A percentile compares a stretch with the other conserved stretches of the same genome.
Conservation (phyloP, 768 basidiomycete genomes). For the Coprinellus aureogranulatus region DNA sequence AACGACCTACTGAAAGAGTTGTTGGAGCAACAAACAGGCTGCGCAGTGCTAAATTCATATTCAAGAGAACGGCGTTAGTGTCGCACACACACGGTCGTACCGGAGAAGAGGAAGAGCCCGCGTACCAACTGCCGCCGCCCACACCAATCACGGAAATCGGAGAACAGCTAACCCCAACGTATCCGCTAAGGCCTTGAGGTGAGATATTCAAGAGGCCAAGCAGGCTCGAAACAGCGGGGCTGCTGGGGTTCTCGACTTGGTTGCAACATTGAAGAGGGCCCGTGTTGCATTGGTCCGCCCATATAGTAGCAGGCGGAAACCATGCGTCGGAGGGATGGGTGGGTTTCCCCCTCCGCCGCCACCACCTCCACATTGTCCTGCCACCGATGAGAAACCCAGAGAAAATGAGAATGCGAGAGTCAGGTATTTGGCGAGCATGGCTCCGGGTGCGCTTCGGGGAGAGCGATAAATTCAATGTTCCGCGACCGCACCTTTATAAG, state of each 20-base stretch:
- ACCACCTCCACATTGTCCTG: no score
- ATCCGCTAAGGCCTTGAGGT: constrained; percentile 6
- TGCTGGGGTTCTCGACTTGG: constrained; percentile 4
- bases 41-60: neutral
- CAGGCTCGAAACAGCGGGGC: constrained; percentile 2
- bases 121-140: constrained; percentile 17
- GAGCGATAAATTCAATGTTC: no score
- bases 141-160: constrained; percentile 16
- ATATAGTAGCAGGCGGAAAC: no score
- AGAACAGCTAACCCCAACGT: constrained; percentile 14
- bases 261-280: constrained; percentile 28
- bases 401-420: no score
- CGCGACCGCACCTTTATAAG: no score
- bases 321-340: no score
- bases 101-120: no score
- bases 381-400: no score
- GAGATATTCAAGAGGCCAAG: constrained; percentile 15
- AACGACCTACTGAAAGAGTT: no score
- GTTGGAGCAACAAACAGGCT: neutral
- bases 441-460: no score
- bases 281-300: constrained; percentile 21
- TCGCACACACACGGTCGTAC: neutral
- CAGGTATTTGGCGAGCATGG: neutral
- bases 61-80: neutral
- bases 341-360: no score